Evolutionary conservation across 352 stramenopile genomes (phyloP).

Genomic region (Hyaloperonospora brassicae): DNA sequence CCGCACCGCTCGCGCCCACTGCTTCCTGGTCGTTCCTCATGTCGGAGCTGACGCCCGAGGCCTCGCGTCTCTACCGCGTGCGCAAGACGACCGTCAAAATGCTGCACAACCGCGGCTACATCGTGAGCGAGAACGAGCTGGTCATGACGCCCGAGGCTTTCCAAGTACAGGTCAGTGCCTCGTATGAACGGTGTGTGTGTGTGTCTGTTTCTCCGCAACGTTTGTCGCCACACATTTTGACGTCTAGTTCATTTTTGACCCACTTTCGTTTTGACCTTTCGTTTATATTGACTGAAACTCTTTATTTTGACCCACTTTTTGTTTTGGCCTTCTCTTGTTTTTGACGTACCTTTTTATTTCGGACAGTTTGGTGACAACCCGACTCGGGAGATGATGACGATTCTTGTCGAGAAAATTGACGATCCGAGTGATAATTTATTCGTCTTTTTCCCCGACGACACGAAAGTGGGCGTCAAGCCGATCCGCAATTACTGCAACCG

Average conservation of each 20-base stretch:
- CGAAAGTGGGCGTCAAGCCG: constrained; percentile 97
- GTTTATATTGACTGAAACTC: background rate
- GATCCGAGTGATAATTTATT: constrained; percentile 94
- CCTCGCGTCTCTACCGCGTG: constrained; percentile 88
- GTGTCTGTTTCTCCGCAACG: background rate
- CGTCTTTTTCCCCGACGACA: constrained; percentile 99
- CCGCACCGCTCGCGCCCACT: too few relatives aligned
- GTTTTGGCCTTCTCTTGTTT: background rate
- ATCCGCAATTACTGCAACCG: constrained; percentile 93
- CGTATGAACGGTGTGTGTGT: background rate
- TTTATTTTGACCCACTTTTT: too few relatives aligned
- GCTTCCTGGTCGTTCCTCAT: constrained; percentile 19
- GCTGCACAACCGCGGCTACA: constrained; percentile 94
- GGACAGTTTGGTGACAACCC: constrained; percentile 87
- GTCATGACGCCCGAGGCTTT: constrained; percentile 94
- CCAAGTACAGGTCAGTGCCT: constrained; percentile 52
- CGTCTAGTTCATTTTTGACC: background rate
- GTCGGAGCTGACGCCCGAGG: constrained; percentile 73
- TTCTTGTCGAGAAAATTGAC: constrained; percentile 90
- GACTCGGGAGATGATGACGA: constrained; percentile 93
- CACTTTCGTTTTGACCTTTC: background rate
- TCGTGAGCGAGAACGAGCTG: constrained; percentile 94
- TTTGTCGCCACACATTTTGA: too few relatives aligned
- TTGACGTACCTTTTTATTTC: background rate
- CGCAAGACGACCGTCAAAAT: constrained; percentile 95